A percentile compares a stretch with the other conserved stretches of the same genome.
Evolutionary conservation across 2,329 filamentous ascomycete species (phyloP).

Genomic region (Triangularia setosa): DNA sequence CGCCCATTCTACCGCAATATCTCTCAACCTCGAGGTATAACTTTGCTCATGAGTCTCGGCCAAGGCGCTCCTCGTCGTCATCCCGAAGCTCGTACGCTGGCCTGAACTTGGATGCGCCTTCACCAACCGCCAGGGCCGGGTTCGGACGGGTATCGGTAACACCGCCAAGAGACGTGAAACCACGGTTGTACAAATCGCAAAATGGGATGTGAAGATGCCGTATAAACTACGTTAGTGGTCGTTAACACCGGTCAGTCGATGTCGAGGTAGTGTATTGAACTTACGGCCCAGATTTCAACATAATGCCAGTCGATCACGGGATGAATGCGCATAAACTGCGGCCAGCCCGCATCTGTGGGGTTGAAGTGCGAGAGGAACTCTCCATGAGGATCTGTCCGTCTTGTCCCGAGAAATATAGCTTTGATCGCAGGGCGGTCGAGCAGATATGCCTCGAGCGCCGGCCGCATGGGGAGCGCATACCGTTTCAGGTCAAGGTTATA

Average conservation of each 20-base stretch:
- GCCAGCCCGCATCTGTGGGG: slow-evolving; percentile 85
- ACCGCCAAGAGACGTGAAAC: slow-evolving; percentile 90
- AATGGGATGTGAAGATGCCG: slow-evolving; percentile 76
- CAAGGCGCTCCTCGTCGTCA: slow-evolving; percentile 75
- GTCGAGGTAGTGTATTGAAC: slow-evolving; percentile 33
- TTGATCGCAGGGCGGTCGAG: slow-evolving; percentile 59
- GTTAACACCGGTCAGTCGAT: slow-evolving; percentile 7
- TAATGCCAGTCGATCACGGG: slow-evolving; percentile 98
- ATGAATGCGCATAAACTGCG: slow-evolving; percentile 85
- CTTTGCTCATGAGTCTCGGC: slow-evolving; percentile 54
- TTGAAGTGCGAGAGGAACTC: slow-evolving; percentile 76
- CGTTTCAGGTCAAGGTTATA: slow-evolving; percentile 76
- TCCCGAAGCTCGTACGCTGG: slow-evolving; percentile 73
- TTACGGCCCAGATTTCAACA: slow-evolving; percentile 85
- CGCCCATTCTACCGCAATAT: background rate
- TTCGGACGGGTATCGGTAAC: slow-evolving; percentile 87
- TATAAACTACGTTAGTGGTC: slow-evolving; percentile 59
- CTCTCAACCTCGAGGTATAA: background rate
- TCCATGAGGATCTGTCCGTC: slow-evolving; percentile 89
- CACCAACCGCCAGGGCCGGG: slow-evolving; percentile 54
- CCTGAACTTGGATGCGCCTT: slow-evolving; percentile 46
- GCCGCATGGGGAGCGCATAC: slow-evolving; percentile 75
- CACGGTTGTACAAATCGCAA: slow-evolving; percentile 78
- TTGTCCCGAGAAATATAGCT: slow-evolving; percentile 82
- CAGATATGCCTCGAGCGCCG: slow-evolving; percentile 75